Percentiles rank a stretch among this genome's conserved stretches.
Evolutionary conservation across 179 eudicot genomes (phyloP).

Genomic region (Silene coronaria): DNA sequence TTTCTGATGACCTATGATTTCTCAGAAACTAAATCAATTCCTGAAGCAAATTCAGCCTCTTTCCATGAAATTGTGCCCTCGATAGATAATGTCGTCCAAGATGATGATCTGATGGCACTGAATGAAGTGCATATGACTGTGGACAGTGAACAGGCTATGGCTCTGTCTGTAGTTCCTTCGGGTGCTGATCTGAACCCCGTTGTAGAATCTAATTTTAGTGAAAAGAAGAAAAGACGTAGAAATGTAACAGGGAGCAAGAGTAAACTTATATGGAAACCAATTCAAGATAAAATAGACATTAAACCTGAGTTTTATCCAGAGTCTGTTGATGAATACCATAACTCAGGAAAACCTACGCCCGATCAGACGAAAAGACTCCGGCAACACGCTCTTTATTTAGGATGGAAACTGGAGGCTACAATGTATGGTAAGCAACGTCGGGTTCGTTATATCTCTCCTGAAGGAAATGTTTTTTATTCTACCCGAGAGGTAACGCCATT

Average conservation of each 20-base stretch:
- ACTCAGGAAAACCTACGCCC: not conserved
- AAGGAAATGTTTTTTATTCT: slow-evolving; percentile 28
- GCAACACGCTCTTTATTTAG: slow-evolving; percentile 50
- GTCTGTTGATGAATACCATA: slow-evolving; percentile 33
- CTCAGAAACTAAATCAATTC: slow-evolving; percentile 18
- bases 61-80: slow-evolving; percentile 21
- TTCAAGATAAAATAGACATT: slow-evolving; percentile 21
- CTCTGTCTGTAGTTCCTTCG: slow-evolving; percentile 10
- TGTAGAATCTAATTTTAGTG: not conserved
- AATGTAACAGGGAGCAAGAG: not conserved
- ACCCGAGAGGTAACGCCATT: slow-evolving; percentile 26
- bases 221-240: not conserved
- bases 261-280: slow-evolving; percentile 21
- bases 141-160: slow-evolving; percentile 18
- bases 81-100: slow-evolving; percentile 9
- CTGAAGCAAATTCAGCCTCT: slow-evolving; percentile 17
- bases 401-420: slow-evolving; percentile 46
- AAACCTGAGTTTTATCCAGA: slow-evolving; percentile 39
- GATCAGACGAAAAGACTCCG: slow-evolving; percentile 17
- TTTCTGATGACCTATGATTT: slow-evolving; percentile 23
- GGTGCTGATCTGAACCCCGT: not conserved
- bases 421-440: slow-evolving; percentile 1
- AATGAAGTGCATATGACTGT: slow-evolving; percentile 8
- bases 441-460: slow-evolving; percentile 53
- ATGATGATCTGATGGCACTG: not conserved